Base-by-base conservation (phyloP, 495 filamentous ascomycete species). In the Extremus antarcticus region DNA sequence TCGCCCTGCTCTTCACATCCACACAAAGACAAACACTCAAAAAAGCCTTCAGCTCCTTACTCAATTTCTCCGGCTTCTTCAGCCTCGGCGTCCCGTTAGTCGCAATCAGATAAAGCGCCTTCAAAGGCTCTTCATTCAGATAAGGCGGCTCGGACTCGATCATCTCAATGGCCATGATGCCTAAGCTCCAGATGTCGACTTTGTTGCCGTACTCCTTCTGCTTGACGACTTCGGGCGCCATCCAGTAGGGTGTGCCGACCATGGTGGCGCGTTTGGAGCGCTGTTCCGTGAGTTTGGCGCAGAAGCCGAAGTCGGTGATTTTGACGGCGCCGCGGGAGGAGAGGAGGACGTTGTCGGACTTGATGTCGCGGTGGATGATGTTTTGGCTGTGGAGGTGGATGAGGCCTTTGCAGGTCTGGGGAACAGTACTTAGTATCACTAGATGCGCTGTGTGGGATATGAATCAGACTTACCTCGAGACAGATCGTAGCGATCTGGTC, bases 111-210 rank as follows among this genome's bases (percentile, higher is more conserved):
- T 94, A 98, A 46, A 98, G 80, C 13, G 87, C 92, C 76, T 97
- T 98, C 29, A 98, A 79, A 0, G 92, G 92, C 71, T 97, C 91
- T 70, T 97, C 92, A 70, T 96, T 97, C 23, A 97, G 79, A 69
- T 98, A 97, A 0, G 92, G 92, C 7, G 92, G 92, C 66, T 98
- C 92, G 11, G 87, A 91, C 70, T 98, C 94, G 65, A 98, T 98
- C 94, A 98, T 95, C 74, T 98, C 92, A 61, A 98, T 98, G 40
- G 92, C 91, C 92, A 97, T 98, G 73, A 98, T 98, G 63, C 92
- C 92, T 48, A 98, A 76, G 13, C 91, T 96, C 92, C 92, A 97
- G 62, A 96, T 95, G 65, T 98, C 92, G 53, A 97, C 92, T 77
- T 98, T 98, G 60, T 86, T 84, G 38, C 89, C 92, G 65, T 98